Evolutionary conservation across 2,329 filamentous ascomycete genomes (phyloP).

Genomic region (Fusarium torulosum): DNA sequence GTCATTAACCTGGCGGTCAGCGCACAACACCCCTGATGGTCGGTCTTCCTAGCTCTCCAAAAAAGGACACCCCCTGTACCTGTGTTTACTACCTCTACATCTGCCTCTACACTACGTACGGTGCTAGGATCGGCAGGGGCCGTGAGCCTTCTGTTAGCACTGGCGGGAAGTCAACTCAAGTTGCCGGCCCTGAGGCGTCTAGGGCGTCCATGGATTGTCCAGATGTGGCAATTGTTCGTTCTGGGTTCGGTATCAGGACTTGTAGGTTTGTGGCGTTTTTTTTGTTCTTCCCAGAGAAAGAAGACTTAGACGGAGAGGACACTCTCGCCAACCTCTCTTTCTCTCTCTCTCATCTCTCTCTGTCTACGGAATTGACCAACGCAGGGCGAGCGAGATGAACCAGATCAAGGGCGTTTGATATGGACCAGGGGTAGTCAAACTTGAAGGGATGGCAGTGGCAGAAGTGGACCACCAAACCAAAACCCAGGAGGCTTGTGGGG

Average conservation of each 20-base stretch:
- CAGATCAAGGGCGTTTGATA: constrained; percentile 44
- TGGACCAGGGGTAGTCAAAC: constrained; percentile 36
- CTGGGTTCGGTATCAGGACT: constrained; percentile 1
- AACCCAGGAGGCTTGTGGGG: constrained; percentile 41
- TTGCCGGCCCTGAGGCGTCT: constrained; percentile 19
- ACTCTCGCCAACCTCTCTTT: not conserved
- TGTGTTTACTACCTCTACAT: not conserved
- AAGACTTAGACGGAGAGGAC: not conserved
- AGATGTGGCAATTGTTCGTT: constrained; percentile 37
- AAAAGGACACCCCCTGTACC: constrained; percentile 25
- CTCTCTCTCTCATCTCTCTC: not conserved
- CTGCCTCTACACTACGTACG: not conserved
- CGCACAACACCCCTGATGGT: constrained; percentile 39
- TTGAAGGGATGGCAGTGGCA: constrained; percentile 35
- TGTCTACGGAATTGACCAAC: constrained; percentile 30
- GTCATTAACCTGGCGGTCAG: constrained; percentile 41
- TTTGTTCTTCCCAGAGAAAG: not conserved
- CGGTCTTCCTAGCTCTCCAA: constrained; percentile 25
- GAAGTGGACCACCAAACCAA: constrained; percentile 20
- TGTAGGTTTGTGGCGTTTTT: constrained; percentile 26
- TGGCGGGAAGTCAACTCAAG: constrained; percentile 35
- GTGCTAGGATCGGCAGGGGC: constrained; percentile 49
- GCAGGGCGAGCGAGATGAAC: constrained; percentile 45
- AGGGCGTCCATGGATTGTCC: constrained; percentile 5
- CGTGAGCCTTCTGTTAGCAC: constrained; percentile 41